phyloP scores from a whole-genome alignment of 208 protist species.

The Trypanosoma melophagium region DNA sequence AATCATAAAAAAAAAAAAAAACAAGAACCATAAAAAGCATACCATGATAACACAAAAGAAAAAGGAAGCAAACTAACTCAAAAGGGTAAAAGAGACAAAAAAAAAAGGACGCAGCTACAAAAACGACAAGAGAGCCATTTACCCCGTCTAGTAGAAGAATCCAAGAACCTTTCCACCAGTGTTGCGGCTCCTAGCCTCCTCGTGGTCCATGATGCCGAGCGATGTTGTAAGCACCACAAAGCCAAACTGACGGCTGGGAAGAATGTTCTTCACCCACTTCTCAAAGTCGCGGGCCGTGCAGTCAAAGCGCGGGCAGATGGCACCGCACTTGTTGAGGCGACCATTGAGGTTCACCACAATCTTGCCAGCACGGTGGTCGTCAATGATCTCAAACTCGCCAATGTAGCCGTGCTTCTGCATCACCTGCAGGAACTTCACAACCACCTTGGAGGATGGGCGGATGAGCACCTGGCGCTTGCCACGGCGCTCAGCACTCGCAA shows the following conservation, averaged over 20 bases:
- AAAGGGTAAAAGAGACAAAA: too few relatives aligned
- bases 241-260: conserved; percentile 99
- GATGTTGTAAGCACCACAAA: conserved; percentile 99
- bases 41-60: not conserved
- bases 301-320: conserved; percentile 99
- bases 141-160: conserved; percentile 98
- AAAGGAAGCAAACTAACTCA: not conserved
- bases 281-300: conserved; percentile 96
- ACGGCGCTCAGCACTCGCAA: conserved; percentile 98
- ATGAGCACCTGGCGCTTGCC: conserved; percentile 99
- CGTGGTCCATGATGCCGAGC: conserved; percentile 99
- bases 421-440: conserved; percentile 99
- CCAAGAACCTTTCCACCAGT: conserved; percentile 99
- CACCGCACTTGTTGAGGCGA: conserved; percentile 99
- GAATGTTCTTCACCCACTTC: conserved; percentile 98
- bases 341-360: conserved; percentile 99
- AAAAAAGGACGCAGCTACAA: not conserved
- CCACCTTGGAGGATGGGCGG: conserved; percentile 99
- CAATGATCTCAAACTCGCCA: conserved; percentile 99
- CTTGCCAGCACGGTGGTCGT: conserved; percentile 99
- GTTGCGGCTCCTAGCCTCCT: conserved; percentile 98
- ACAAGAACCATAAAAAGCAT: not conserved
- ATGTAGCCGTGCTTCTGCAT: conserved; percentile 99
- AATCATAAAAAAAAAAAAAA: not conserved
- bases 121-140: not conserved